A percentile compares a stretch with the other conserved stretches of the same genome.
Evolutionary conservation across 805 yeast genomes (phyloP).

Genomic region (Naumovozyma castellii): DNA sequence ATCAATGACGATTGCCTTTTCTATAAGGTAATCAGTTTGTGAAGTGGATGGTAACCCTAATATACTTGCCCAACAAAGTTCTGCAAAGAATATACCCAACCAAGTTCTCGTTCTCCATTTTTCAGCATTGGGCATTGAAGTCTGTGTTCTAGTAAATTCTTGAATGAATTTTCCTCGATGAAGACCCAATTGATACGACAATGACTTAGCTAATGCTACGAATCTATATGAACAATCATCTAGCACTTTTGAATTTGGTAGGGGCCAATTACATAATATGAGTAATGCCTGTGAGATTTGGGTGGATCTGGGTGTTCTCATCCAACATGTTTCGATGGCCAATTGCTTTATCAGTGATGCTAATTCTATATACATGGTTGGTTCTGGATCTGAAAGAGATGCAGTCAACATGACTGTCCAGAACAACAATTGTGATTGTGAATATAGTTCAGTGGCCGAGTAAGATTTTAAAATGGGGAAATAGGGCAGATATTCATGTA

Average conservation of each 20-base stretch:
- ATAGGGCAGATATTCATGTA: conserved; percentile 58
- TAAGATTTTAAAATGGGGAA: conserved; percentile 69
- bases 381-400: conserved; percentile 77
- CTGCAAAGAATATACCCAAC: conserved; percentile 80
- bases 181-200: conserved; percentile 78
- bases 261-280: conserved; percentile 82
- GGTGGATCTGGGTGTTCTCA: conserved; percentile 84
- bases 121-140: conserved; percentile 79
- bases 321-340: conserved; percentile 89
- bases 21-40: conserved; percentile 73
- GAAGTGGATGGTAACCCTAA: conserved; percentile 82
- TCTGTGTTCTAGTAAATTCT: conserved; percentile 86
- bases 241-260: conserved; percentile 83
- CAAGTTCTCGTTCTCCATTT: conserved; percentile 91
- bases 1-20: conserved; percentile 62
- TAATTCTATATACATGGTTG: conserved; percentile 63
- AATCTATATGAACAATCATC: conserved; percentile 89
- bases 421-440: conserved; percentile 74
- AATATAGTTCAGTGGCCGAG: conserved; percentile 65
- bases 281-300: conserved; percentile 86
- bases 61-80: conserved; percentile 83
- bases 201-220: conserved; percentile 74
- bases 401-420: conserved; percentile 90
- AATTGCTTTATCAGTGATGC: conserved; percentile 73
- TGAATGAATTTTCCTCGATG: conserved; percentile 87